A percentile compares a stretch with the other conserved stretches of the same genome.
These are phyloP conservation scores for Candida yuanshanica DNA, from an alignment of 805 yeast species.

Conservation along the genomic window DNA sequence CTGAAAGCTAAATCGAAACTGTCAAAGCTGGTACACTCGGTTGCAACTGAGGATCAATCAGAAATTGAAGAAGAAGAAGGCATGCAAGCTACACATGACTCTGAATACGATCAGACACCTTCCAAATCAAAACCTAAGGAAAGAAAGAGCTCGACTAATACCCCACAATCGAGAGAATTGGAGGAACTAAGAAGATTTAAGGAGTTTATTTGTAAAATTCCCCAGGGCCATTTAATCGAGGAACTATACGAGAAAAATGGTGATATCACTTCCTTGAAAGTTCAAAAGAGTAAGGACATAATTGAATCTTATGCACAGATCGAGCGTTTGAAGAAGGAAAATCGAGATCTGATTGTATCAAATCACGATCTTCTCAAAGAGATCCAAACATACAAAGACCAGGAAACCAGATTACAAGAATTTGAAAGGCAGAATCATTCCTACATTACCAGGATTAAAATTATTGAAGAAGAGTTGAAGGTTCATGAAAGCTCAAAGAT, in stretches of 20 bases:
- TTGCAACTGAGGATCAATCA: slow-evolving; percentile 4
- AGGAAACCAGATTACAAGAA: background rate
- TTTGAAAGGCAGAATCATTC: background rate
- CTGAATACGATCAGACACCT: slow-evolving; percentile 18
- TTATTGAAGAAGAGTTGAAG: slow-evolving; percentile 4
- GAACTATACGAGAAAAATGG: background rate
- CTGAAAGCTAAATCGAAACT: slow-evolving; percentile 20
- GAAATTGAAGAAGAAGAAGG: slow-evolving; percentile 9
- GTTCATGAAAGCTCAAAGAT: background rate
- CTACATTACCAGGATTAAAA: background rate
- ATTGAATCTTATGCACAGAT: background rate
- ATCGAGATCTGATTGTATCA: background rate
- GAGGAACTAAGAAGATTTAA: slow-evolving; percentile 18
- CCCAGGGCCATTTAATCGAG: slow-evolving; percentile 10
- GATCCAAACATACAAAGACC: background rate
- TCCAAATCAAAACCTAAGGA: slow-evolving; percentile 14
- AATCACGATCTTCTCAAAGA: background rate
- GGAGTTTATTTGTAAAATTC: slow-evolving; percentile 6
- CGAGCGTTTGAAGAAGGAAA: background rate
- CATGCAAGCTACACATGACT: slow-evolving; percentile 4
- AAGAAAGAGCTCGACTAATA: background rate
- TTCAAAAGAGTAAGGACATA: background rate
- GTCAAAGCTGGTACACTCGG: slow-evolving; percentile 15
- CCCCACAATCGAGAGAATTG: slow-evolving; percentile 7
- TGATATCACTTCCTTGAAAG: background rate